Percentiles rank a stretch among this genome's conserved stretches.
Evolutionary conservation across 1,139 yeast species (phyloP).

Genomic region (Diutina neorugosa): DNA sequence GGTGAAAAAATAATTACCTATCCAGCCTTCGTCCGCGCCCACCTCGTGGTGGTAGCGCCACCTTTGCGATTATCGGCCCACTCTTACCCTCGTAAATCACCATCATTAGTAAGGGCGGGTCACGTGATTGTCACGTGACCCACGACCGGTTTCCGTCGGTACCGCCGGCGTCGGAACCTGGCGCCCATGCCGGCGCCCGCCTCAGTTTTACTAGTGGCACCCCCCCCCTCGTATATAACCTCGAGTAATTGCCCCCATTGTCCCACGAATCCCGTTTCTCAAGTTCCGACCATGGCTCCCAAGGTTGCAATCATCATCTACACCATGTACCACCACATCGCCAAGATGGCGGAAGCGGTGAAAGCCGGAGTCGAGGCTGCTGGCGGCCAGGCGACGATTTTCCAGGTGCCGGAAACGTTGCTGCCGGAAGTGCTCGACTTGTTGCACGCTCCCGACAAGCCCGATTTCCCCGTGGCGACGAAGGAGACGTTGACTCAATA

Average conservation of each 20-base stretch:
- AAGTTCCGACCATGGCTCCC: constrained; percentile 15
- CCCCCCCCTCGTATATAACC: not conserved
- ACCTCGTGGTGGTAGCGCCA: too few relatives aligned
- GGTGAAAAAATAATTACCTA: not conserved
- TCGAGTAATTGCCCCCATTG: not conserved
- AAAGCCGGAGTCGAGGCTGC: constrained; percentile 27
- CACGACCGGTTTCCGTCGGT: too few relatives aligned
- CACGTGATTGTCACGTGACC: not conserved
- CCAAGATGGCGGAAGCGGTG: constrained; percentile 22
- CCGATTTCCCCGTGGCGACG: constrained; percentile 60
- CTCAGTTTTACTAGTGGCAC: not conserved
- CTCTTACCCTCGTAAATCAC: too few relatives aligned
- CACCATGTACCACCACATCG: constrained; percentile 25
- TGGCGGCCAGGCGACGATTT: constrained; percentile 26
- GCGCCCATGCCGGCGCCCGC: too few relatives aligned
- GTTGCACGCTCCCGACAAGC: constrained; percentile 41
- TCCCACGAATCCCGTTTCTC: too few relatives aligned
- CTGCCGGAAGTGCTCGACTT: constrained; percentile 16
- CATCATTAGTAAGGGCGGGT: too few relatives aligned
- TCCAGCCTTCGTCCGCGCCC: not conserved
- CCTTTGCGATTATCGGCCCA: too few relatives aligned
- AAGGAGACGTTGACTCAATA: constrained; percentile 45
- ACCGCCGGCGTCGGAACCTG: too few relatives aligned
- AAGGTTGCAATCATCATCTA: constrained; percentile 27
- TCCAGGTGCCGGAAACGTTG: constrained; percentile 27